Evolutionary conservation across 1,284 basidiomycete species (phyloP).

Genomic region (Apiotrichum gracile): DNA sequence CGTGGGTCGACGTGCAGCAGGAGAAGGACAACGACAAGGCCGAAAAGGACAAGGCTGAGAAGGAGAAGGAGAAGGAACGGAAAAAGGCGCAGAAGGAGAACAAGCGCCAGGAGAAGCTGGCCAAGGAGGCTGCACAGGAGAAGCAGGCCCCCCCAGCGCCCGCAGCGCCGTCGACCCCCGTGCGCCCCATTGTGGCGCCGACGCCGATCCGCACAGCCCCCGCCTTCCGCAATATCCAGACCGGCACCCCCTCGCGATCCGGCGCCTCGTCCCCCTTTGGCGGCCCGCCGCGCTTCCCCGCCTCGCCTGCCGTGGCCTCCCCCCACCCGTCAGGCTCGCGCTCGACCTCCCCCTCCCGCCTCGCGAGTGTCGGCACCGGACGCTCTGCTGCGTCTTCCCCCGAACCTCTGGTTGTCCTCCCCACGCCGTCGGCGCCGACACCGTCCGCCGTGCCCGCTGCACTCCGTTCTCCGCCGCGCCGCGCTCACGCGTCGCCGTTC

Average conservation of each 20-base stretch:
- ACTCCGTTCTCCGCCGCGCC: slow-evolving; percentile 12
- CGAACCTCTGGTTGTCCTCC: not conserved
- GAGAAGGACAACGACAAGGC: not conserved
- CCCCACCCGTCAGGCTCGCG: not conserved
- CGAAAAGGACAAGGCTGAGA: not conserved
- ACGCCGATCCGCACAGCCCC: slow-evolving; percentile 15
- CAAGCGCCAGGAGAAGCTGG: not conserved
- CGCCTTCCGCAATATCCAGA: slow-evolving; percentile 7
- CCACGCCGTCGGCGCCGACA: not conserved
- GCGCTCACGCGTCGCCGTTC: slow-evolving; percentile 25
- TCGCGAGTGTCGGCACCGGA: not conserved
- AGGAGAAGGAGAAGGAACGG: not conserved
- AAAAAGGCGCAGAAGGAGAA: not conserved
- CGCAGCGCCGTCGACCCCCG: slow-evolving; percentile 1
- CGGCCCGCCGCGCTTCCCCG: slow-evolving; percentile 40
- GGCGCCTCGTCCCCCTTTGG: slow-evolving; percentile 28
- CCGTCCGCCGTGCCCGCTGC: slow-evolving; percentile 5
- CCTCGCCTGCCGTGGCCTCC: slow-evolving; percentile 2
- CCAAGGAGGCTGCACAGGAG: not conserved
- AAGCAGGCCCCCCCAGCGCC: not conserved
- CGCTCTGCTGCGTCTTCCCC: not conserved
- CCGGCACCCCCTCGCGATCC: slow-evolving; percentile 10
- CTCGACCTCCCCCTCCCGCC: not conserved
- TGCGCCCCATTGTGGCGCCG: slow-evolving; percentile 5
- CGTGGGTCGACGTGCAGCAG: slow-evolving; percentile 9